Conservation (phyloP, 2,329 filamentous ascomycete genomes). For the Boeremia lycopersici region DNA sequence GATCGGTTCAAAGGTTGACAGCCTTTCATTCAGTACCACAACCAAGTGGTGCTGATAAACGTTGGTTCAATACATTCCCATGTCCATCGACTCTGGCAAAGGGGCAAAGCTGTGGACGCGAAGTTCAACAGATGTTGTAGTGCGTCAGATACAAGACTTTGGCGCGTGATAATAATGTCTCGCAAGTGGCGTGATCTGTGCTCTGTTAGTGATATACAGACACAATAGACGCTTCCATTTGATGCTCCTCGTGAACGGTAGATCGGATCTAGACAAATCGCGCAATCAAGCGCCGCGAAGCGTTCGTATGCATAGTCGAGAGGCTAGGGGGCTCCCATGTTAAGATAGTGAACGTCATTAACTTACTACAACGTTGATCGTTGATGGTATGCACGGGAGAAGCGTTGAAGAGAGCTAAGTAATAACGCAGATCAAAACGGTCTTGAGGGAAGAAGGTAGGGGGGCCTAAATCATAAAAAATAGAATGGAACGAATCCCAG, state of each 20-base stretch:
- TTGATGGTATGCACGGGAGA: slow-evolving; percentile 2
- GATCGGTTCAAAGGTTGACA: neutral
- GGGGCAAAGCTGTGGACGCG: neutral
- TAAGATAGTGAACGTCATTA: neutral
- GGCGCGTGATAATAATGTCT: neutral
- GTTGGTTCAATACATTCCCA: slow-evolving; percentile 38
- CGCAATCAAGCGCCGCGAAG: neutral
- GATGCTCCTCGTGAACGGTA: neutral
- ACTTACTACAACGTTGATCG: slow-evolving; percentile 7
- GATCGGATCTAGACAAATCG: neutral
- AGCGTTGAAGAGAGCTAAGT: slow-evolving; percentile 11
- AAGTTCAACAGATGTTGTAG: neutral
- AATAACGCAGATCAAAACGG: slow-evolving; percentile 21
- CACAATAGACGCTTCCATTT: neutral
- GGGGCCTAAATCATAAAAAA: slow-evolving; percentile 12
- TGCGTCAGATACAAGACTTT: neutral
- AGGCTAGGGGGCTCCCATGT: neutral
- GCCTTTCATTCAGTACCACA: slow-evolving; percentile 32
- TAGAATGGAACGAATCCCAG: slow-evolving; percentile 24
- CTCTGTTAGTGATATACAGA: neutral
- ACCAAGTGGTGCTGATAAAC: slow-evolving; percentile 33
- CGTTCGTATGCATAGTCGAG: neutral
- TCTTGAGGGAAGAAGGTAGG: slow-evolving; percentile 18
- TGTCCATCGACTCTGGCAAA: neutral
- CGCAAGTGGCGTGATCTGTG: neutral